These are phyloP conservation scores for Cytospora schulzeri DNA, from an alignment of 2,329 filamentous ascomycete species.

Conservation along the genomic window DNA sequence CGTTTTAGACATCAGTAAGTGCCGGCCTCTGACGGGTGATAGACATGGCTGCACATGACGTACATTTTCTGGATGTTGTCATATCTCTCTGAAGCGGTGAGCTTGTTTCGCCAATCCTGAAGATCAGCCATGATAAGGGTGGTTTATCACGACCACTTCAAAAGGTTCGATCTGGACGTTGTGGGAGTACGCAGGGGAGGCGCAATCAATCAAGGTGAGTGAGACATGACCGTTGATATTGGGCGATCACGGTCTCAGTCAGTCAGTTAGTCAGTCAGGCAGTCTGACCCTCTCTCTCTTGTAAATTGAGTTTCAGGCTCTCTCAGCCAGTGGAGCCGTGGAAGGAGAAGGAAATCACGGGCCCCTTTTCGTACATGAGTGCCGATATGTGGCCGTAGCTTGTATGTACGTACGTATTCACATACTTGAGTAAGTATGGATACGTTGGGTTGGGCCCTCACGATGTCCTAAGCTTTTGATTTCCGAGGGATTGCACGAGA, in stretches of 20 bases:
- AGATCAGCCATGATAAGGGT: conserved; percentile 29
- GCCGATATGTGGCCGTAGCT: background rate
- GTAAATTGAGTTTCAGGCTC: background rate
- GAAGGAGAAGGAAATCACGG: background rate
- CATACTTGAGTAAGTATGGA: background rate
- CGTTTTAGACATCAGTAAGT: conserved; percentile 22
- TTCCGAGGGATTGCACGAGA: background rate
- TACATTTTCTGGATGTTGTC: conserved; percentile 65
- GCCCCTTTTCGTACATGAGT: background rate
- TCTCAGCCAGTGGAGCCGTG: background rate
- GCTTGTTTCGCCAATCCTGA: conserved; percentile 50
- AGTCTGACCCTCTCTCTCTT: background rate
- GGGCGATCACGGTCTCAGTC: background rate
- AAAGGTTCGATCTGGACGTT: background rate
- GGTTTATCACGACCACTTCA: background rate
- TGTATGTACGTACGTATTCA: background rate
- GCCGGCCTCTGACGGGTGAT: background rate
- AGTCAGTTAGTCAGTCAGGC: background rate
- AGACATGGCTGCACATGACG: conserved; percentile 35
- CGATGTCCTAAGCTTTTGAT: background rate
- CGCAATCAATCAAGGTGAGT: no score
- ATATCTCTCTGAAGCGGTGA: conserved; percentile 64
- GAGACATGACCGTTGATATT: no score
- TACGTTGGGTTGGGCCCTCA: background rate
- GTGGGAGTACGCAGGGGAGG: background rate